Base-by-base conservation (phyloP, 2,329 filamentous ascomycete species). In the Lasiodiplodia sp. region DNA sequence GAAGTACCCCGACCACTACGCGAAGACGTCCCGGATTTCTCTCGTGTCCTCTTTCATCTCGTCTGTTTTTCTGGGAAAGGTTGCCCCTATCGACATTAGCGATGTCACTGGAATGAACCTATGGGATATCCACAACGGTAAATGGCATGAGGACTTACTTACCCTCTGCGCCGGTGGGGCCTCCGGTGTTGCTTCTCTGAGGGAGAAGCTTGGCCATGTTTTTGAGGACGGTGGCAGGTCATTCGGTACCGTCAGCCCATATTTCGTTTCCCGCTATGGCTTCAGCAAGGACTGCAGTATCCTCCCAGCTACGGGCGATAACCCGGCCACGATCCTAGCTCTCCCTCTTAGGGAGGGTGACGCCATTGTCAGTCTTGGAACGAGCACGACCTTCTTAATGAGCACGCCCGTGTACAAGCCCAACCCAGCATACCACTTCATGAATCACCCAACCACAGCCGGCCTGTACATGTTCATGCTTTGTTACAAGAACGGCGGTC, bases 391-490 rank as follows among this genome's bases (percentile, higher is more conserved):
- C 3, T 97, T 98, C 84, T 88, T 99, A 70, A 98, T 98, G 95
- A 94, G 92, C 76, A 98, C 96, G 4, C 90, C 93, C n/a, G 86
- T 88, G 74, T 98, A 97, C 86, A 91, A 91, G 78, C 93, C 96
- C 2, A 91, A 97, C 76, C 92, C 93, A 3, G 88, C 92, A 7
- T 97, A 97, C 77, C 96, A 99, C 83, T 97, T 98, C 85, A 96
- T 98, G 88, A 97, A 97, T 83, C 94, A 98, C 80, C 96, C 96
- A 1, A 96, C 94, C 55, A 97, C 93, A 0, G 84, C 90, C 0
- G 93, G 92, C 1, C 87, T 97, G 70, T 97, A 97, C 86, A 98
- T 99, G 96, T 98, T 99, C 82, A 99, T 99, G 96, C 89, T 99
- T 44, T 99, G 96, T 86, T 99, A 98, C 85, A 98, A 98, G 82